Evolutionary conservation across 805 yeast species (phyloP).

Genomic region (Zygoascus biomembranicola): DNA sequence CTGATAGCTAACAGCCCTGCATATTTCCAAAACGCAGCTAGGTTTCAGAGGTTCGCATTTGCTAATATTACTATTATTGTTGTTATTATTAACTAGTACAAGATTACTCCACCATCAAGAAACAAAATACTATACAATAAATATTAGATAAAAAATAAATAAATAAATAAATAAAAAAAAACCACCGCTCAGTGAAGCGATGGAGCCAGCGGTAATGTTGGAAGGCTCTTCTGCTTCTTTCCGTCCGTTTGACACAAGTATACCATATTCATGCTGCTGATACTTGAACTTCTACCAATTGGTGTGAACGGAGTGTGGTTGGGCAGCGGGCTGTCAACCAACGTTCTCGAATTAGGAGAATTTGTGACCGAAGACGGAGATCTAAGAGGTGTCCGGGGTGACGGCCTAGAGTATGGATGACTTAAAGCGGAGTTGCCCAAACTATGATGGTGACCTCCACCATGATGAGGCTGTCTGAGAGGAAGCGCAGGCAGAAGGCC

Average conservation of each 20-base stretch:
- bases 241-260: not conserved
- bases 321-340: not conserved
- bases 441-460: not conserved
- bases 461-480: not conserved
- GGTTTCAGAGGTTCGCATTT: too few species aligned
- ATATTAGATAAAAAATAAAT: not conserved
- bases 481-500: slow-evolving; percentile 1
- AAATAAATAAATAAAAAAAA: not conserved
- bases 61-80: not conserved
- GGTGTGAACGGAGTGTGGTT: not conserved
- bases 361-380: not conserved
- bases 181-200: not conserved
- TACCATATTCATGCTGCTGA: not conserved
- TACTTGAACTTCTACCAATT: not conserved
- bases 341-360: not conserved
- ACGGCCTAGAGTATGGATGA: not conserved
- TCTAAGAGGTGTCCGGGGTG: not conserved
- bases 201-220: not conserved
- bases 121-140: not conserved
- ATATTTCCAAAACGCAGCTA: too few species aligned
- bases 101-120: not conserved
- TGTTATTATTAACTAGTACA: not conserved
- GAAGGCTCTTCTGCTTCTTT: not conserved
- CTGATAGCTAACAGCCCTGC: too few species aligned
- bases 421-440: not conserved